phyloP scores from a whole-genome alignment of 169 alveolate genomes.

The Fabrea salina region DNA sequence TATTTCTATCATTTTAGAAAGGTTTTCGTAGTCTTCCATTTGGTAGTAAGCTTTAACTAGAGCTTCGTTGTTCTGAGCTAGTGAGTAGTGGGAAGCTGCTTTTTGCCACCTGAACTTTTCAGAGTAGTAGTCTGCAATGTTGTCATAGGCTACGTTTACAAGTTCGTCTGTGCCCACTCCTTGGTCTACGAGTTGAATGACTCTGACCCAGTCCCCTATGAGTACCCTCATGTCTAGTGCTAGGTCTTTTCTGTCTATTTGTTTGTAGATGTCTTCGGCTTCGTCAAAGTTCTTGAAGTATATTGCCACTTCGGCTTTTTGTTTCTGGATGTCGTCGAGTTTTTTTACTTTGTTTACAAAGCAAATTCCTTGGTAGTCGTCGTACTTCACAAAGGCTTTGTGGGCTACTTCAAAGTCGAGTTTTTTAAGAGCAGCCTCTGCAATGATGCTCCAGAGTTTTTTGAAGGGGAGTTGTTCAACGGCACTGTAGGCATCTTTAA shows the following conservation, averaged over 20 bases:
- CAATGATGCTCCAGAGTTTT: slow-evolving; percentile 84
- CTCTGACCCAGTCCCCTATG: slow-evolving; percentile 90
- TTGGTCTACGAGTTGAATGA: slow-evolving; percentile 75
- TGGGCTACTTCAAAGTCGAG: slow-evolving; percentile 84
- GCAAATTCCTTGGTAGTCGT: slow-evolving; percentile 86
- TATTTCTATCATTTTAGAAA: slow-evolving; percentile 58
- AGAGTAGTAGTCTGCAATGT: slow-evolving; percentile 83
- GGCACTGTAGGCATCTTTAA: slow-evolving; percentile 79
- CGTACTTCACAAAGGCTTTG: slow-evolving; percentile 82
- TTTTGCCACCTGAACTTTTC: slow-evolving; percentile 81
- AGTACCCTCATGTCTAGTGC: slow-evolving; percentile 84
- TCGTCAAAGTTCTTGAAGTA: slow-evolving; percentile 85
- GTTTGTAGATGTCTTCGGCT: slow-evolving; percentile 83
- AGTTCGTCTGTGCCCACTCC: slow-evolving; percentile 77
- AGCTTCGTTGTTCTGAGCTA: slow-evolving; percentile 74
- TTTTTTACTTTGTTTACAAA: slow-evolving; percentile 77
- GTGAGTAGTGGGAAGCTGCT: slow-evolving; percentile 84
- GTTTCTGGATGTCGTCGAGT: slow-evolving; percentile 73
- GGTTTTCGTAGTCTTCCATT: slow-evolving; percentile 71
- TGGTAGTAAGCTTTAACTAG: slow-evolving; percentile 77
- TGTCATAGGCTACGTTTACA: slow-evolving; percentile 75
- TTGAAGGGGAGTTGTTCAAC: slow-evolving; percentile 84
- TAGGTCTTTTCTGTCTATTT: slow-evolving; percentile 88
- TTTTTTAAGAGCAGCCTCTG: slow-evolving; percentile 83
- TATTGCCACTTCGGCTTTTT: slow-evolving; percentile 84